These are phyloP conservation scores for Ascochyta rabiei DNA, from an alignment of 2,329 filamentous ascomycete species.

Conservation along the genomic window DNA sequence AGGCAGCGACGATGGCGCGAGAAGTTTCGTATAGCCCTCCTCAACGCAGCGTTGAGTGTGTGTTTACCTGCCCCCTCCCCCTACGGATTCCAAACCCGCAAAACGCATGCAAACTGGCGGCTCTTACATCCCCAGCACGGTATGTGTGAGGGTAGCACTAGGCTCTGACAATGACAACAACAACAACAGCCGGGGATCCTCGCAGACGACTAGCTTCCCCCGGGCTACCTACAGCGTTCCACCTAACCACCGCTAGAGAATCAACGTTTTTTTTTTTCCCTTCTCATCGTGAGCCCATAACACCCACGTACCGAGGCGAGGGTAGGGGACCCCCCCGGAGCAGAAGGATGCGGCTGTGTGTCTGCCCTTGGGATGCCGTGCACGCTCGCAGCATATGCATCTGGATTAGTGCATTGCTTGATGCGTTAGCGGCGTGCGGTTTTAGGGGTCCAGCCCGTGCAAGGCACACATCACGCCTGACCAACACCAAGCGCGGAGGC, in stretches of 20 bases:
- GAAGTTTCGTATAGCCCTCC: background rate
- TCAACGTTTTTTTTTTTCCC: too few relatives aligned
- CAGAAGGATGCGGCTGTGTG: slow-evolving; percentile 8
- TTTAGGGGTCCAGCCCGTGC: slow-evolving; percentile 10
- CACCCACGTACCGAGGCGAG: background rate
- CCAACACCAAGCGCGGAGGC: slow-evolving; percentile 4
- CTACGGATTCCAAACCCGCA: background rate
- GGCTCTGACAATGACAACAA: slow-evolving; percentile 11
- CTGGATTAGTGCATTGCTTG: slow-evolving; percentile 4
- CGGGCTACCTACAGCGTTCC: too few relatives aligned
- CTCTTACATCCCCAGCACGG: slow-evolving; percentile 14
- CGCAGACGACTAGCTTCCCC: too few relatives aligned
- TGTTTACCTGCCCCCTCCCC: too few relatives aligned
- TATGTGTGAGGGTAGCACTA: slow-evolving; percentile 9
- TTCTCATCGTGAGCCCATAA: too few relatives aligned
- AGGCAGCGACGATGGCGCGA: background rate
- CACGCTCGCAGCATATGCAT: slow-evolving; percentile 4
- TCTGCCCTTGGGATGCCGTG: slow-evolving; percentile 2
- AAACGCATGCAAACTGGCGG: slow-evolving; percentile 6
- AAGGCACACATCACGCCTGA: background rate
- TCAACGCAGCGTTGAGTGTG: background rate
- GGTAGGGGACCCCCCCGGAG: background rate
- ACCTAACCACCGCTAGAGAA: too few relatives aligned
- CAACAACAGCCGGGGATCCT: too few relatives aligned
- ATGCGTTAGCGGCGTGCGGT: background rate